Evolutionary conservation across 192 early-diverging fungal species (phyloP).

Genomic region (Gamsiella multidivaricata): DNA sequence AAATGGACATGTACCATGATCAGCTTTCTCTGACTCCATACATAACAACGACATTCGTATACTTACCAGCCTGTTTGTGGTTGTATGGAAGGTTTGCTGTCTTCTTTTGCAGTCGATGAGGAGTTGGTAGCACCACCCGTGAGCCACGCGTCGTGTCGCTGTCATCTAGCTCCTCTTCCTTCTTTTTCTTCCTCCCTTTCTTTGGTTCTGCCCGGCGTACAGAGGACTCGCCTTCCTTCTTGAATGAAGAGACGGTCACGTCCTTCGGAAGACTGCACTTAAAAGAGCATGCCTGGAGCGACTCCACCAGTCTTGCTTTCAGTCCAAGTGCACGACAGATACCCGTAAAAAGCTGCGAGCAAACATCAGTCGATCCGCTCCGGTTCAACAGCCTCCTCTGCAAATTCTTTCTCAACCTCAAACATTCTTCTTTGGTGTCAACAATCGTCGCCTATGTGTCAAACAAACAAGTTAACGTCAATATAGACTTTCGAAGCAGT

Average conservation of each 20-base stretch:
- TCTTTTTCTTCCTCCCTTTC: slow-evolving; percentile 29
- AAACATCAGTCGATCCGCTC: slow-evolving; percentile 57
- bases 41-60: too few species aligned
- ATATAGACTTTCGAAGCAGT: too few species aligned
- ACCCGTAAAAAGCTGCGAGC: slow-evolving; percentile 54
- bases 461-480: background rate
- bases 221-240: slow-evolving; percentile 3
- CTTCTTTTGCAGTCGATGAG: slow-evolving; percentile 3
- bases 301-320: slow-evolving; percentile 69
- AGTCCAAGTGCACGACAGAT: slow-evolving; percentile 64
- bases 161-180: slow-evolving; percentile 34
- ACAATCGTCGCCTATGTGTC: slow-evolving; percentile 29
- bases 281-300: slow-evolving; percentile 73
- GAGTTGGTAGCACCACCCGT: slow-evolving; percentile 28
- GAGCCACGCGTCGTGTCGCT: slow-evolving; percentile 49
- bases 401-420: slow-evolving; percentile 34
- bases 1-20: background rate
- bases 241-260: slow-evolving; percentile 26
- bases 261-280: slow-evolving; percentile 55
- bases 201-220: background rate
- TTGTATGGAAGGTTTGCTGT: slow-evolving; percentile 17
- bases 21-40: too few species aligned
- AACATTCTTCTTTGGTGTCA: slow-evolving; percentile 26
- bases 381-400: slow-evolving; percentile 30
- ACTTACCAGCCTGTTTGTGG: slow-evolving; percentile 33